A percentile compares a stretch with the other conserved stretches of the same genome.
Conservation (phyloP, 140 eudicot genomes). For the Bidens hawaiensis region DNA sequence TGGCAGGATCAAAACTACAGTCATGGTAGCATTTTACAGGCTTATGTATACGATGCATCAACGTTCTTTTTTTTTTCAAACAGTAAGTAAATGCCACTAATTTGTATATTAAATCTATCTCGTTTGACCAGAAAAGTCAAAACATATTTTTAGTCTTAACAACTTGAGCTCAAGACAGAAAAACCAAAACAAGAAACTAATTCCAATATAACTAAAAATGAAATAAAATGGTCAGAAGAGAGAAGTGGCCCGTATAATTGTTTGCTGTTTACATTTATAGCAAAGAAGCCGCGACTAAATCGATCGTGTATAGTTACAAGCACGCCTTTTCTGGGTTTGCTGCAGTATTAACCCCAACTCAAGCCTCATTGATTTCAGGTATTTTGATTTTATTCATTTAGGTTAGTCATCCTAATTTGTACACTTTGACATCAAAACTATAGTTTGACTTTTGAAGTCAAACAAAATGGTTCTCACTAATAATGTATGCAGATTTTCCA, state of each 20-base stretch:
- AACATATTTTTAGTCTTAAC: background rate
- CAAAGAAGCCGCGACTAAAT: conserved; percentile 35
- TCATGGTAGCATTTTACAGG: background rate
- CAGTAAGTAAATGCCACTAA: background rate
- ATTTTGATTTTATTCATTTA: background rate
- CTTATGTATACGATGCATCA: background rate
- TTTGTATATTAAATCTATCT: background rate
- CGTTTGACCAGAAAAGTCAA: background rate
- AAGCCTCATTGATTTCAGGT: conserved; percentile 43
- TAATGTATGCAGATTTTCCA: conserved; percentile 30
- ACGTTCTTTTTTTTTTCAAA: background rate
- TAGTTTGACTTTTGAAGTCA: background rate
- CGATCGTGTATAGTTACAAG: conserved; percentile 59
- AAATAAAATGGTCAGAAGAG: too few species aligned
- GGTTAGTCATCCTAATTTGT: background rate
- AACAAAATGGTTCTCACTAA: background rate
- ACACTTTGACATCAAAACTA: too few species aligned
- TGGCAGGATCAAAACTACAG: background rate
- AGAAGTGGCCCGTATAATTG: background rate
- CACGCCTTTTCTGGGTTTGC: conserved; percentile 68
- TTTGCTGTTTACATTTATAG: conserved; percentile 22
- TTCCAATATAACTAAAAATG: background rate
- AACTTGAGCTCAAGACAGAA: too few species aligned
- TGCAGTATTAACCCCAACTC: conserved; percentile 33
- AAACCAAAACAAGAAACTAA: background rate